These are phyloP conservation scores for Inga laurina DNA, from an alignment of 306 rosid species.

Conservation along the genomic window DNA sequence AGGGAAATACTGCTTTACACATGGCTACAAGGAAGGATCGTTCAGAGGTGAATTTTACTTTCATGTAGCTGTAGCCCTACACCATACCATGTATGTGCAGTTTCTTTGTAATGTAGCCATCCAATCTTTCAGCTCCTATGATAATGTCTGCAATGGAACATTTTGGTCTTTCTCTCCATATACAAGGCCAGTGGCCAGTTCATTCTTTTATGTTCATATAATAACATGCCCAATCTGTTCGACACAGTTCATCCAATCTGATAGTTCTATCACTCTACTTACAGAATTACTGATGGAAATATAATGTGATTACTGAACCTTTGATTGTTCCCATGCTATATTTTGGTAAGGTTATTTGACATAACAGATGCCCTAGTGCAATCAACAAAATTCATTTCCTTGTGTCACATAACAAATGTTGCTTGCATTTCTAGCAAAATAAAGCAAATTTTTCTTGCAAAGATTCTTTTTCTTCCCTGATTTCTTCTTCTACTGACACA, in stretches of 20 bases:
- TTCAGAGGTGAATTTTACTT: conserved; percentile 56
- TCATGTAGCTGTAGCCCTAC: not conserved
- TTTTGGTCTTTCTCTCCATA: conserved; percentile 1
- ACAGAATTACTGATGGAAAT: not conserved
- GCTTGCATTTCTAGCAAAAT: not conserved
- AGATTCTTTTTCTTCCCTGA: not conserved
- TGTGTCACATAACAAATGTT: not conserved
- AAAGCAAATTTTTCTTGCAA: not conserved
- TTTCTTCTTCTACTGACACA: conserved; percentile 24
- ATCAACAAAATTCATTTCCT: conserved; percentile 16
- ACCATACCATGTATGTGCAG: conserved; percentile 11
- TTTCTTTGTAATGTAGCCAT: conserved; percentile 23
- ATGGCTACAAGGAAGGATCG: conserved; percentile 91
- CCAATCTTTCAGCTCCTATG: conserved; percentile 13
- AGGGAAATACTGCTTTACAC: conserved; percentile 89
- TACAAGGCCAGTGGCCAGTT: conserved; percentile 10
- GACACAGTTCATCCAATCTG: not conserved
- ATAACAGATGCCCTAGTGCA: not conserved
- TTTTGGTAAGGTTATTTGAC: not conserved
- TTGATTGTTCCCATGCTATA: not conserved
- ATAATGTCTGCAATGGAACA: not conserved
- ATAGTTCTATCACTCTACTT: conserved; percentile 3
- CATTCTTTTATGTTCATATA: conserved; percentile 7
- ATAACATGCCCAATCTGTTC: not conserved
- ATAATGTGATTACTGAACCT: conserved; percentile 6